Evolutionary conservation across 352 stramenopile genomes (phyloP).

Genomic region (Phytophthora sp.): DNA sequence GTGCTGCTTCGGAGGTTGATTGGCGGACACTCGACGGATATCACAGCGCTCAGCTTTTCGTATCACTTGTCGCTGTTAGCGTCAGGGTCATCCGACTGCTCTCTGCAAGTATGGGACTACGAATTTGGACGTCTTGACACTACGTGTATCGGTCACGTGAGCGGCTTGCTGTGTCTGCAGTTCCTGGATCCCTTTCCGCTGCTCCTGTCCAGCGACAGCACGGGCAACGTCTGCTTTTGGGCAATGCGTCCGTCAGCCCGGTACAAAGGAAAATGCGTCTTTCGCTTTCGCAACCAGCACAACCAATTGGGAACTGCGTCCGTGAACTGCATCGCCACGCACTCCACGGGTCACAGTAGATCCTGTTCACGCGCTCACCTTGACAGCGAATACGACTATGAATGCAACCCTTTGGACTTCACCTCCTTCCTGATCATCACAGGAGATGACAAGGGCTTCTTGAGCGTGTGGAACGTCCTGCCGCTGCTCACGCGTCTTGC

Average conservation of each 20-base stretch:
- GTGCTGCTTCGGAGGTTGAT: constrained; percentile 76
- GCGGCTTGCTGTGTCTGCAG: constrained; percentile 61
- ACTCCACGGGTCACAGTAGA: constrained; percentile 31
- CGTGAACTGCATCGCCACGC: constrained; percentile 53
- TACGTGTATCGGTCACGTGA: constrained; percentile 80
- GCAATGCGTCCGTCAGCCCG: constrained; percentile 61
- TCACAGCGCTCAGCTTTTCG: constrained; percentile 81
- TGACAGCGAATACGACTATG: constrained; percentile 25
- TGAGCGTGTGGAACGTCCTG: constrained; percentile 77
- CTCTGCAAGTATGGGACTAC: constrained; percentile 88
- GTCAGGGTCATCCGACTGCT: constrained; percentile 70
- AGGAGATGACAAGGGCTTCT: constrained; percentile 79
- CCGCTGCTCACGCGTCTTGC: constrained; percentile 66
- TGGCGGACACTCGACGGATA: constrained; percentile 78
- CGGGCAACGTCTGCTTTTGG: constrained; percentile 81
- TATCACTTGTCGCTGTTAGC: constrained; percentile 79
- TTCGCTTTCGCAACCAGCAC: constrained; percentile 72
- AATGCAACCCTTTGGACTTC: constrained; percentile 35
- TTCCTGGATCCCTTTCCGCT: constrained; percentile 82
- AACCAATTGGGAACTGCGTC: constrained; percentile 43
- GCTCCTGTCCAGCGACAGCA: constrained; percentile 71
- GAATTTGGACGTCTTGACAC: constrained; percentile 84
- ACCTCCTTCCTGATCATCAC: constrained; percentile 62
- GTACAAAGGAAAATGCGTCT: constrained; percentile 78
- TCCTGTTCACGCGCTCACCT: background rate